Evolutionary conservation across 176 grass and related monocot species (phyloP).

Genomic region (Alopecurus myosuroides): DNA sequence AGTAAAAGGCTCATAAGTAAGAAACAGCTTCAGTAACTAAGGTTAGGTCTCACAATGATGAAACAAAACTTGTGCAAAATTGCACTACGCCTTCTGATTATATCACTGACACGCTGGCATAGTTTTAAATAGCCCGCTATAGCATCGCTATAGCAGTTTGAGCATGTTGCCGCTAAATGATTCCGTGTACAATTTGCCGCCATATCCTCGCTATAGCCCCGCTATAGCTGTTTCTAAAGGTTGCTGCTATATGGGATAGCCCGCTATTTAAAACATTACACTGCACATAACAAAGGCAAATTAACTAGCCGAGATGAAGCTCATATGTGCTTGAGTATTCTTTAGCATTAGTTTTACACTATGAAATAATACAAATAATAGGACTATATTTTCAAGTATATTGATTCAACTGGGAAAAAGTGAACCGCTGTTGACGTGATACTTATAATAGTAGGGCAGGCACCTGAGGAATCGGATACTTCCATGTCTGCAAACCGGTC

Average conservation of each 20-base stretch:
- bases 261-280: too few relatives aligned
- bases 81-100: background rate
- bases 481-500: constrained; percentile 92
- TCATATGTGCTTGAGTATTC: background rate
- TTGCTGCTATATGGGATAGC: too few relatives aligned
- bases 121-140: too few relatives aligned
- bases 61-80: background rate
- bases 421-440: too few relatives aligned
- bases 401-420: background rate
- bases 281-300: background rate
- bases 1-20: background rate
- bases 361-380: background rate
- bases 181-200: too few relatives aligned
- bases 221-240: too few relatives aligned
- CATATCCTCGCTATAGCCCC: too few relatives aligned
- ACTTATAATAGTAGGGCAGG: background rate
- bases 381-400: background rate
- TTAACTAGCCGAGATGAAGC: background rate
- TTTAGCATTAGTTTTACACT: background rate
- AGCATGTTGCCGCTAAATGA: too few relatives aligned
- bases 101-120: background rate
- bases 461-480: constrained; percentile 94
- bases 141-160: too few relatives aligned
- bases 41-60: background rate
- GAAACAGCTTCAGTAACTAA: background rate